Evolutionary conservation across 768 basidiomycete genomes (phyloP).

Genomic region (Tremella mesenterica): DNA sequence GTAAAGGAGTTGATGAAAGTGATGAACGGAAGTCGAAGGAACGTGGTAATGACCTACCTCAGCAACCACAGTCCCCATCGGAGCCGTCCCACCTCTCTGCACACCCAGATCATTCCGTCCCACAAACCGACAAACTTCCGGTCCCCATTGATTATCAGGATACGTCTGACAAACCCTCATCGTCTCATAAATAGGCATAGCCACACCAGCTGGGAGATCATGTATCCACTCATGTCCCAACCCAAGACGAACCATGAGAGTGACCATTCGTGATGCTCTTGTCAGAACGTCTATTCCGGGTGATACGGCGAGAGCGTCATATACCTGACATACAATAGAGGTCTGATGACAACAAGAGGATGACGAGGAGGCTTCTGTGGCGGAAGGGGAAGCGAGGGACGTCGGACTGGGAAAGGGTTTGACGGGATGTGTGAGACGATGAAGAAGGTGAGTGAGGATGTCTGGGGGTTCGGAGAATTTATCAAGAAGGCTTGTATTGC

Average conservation of each 20-base stretch:
- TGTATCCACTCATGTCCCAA: constrained; percentile 26
- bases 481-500: constrained; percentile 40
- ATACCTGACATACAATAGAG: constrained; percentile 11
- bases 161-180: constrained; percentile 71
- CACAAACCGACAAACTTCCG: constrained; percentile 60
- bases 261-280: constrained; percentile 12
- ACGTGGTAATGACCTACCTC: neutral
- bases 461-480: constrained; percentile 71
- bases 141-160: constrained; percentile 65
- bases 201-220: constrained; percentile 31
- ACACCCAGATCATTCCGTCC: constrained; percentile 68
- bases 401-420: constrained; percentile 17
- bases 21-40: neutral
- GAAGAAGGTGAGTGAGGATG: constrained; percentile 57
- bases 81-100: constrained; percentile 4
- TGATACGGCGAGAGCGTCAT: constrained; percentile 7
- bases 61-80: neutral
- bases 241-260: constrained; percentile 20
- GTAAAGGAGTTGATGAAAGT: too few species aligned
- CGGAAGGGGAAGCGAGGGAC: neutral
- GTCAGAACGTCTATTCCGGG: neutral
- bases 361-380: constrained; percentile 12
- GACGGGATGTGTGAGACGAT: constrained; percentile 12
- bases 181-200: constrained; percentile 69
- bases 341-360: constrained; percentile 12